Base-by-base conservation (phyloP, 2,329 filamentous ascomycete species). In the Hyphodiscus sp. region DNA sequence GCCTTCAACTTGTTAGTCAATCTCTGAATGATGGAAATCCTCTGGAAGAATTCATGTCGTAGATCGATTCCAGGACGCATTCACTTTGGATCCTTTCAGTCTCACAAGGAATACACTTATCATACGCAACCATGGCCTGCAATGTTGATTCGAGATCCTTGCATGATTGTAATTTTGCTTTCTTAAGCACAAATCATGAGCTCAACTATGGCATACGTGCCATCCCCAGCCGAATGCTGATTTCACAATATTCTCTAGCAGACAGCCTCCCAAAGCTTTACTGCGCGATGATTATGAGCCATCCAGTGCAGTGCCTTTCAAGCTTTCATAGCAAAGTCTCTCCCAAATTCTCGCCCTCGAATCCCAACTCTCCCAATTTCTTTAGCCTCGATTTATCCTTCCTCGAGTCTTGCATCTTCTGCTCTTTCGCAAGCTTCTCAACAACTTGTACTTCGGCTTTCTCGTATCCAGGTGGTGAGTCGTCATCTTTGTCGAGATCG, bases 401-500 rank as follows among this genome's bases (percentile, higher is more conserved):
- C 53, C 72, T 75, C 75, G 88, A 91, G 61, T 89, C 84, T 52
- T 79, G 76, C 4, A 71, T 74, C 59, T 88, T 86, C 67, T 85
- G 82, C 66, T 87, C 79, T 70, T 89, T 87, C 59, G 86, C 87
- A 45, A 94, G 71, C 57, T 80, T 81, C 60, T 85, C 83, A 41
- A 95, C 89, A 58, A 85, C 73, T 46, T 86, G 80, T 47, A 83
- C 75, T 1, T 89, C 79, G 1, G 83, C 90, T 59, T 70, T 67
- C 64, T 82, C 74, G 59, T 87, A 90, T 30, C 85, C 83, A 4
- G 77, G 70, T 1, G 89, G 90, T 15, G 90, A 78, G 54, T 95
- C 85, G 70, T 99, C 94, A 71, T 99, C 94, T 67, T 87, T 90
- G 75, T 99, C 94, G 20, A 99, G 82, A 69, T 99, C 94, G 65